Conservation (phyloP, 352 stramenopile species). For the Globisporangium barbulae region DNA sequence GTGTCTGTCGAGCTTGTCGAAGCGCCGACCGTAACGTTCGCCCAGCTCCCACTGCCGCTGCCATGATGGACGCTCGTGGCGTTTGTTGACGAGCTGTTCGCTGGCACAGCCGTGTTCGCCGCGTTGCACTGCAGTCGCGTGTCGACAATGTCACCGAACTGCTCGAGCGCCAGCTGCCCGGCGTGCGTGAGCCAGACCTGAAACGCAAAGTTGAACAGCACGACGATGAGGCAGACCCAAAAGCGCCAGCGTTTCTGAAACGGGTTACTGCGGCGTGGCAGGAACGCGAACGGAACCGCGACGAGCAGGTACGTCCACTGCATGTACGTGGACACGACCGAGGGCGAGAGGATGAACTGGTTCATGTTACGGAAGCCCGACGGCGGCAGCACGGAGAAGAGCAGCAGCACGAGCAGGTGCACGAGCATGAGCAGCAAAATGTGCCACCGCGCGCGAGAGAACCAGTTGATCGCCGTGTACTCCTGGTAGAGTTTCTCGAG, state of each 20-base stretch:
- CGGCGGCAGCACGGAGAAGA: slow-evolving; percentile 59
- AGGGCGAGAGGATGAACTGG: slow-evolving; percentile 59
- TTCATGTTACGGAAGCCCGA: slow-evolving; percentile 65
- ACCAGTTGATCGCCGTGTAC: slow-evolving; percentile 85
- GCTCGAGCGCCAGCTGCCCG: slow-evolving; percentile 45
- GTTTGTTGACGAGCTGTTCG: slow-evolving; percentile 4
- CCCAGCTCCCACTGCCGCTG: slow-evolving; percentile 7
- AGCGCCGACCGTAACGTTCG: slow-evolving; percentile 15
- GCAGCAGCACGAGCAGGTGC: slow-evolving; percentile 61
- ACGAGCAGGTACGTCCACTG: slow-evolving; percentile 74
- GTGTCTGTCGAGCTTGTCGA: slow-evolving; percentile 20
- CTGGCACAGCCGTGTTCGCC: slow-evolving; percentile 14
- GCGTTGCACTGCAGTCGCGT: slow-evolving; percentile 34
- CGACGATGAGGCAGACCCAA: slow-evolving; percentile 74
- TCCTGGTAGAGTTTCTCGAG: slow-evolving; percentile 82
- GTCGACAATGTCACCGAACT: slow-evolving; percentile 39
- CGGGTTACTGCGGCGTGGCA: slow-evolving; percentile 61
- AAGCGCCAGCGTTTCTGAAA: slow-evolving; percentile 74
- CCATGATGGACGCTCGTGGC: background rate
- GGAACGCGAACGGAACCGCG: slow-evolving; percentile 69
- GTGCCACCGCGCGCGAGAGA: slow-evolving; percentile 67
- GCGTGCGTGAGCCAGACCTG: slow-evolving; percentile 71
- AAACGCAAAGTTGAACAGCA: slow-evolving; percentile 74
- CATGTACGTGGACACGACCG: slow-evolving; percentile 38
- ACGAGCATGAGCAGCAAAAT: slow-evolving; percentile 68